Percentiles rank a stretch among this genome's conserved stretches.
These are phyloP conservation scores for Candida andamanensis DNA, from an alignment of 805 yeast genomes.

Conservation along the genomic window DNA sequence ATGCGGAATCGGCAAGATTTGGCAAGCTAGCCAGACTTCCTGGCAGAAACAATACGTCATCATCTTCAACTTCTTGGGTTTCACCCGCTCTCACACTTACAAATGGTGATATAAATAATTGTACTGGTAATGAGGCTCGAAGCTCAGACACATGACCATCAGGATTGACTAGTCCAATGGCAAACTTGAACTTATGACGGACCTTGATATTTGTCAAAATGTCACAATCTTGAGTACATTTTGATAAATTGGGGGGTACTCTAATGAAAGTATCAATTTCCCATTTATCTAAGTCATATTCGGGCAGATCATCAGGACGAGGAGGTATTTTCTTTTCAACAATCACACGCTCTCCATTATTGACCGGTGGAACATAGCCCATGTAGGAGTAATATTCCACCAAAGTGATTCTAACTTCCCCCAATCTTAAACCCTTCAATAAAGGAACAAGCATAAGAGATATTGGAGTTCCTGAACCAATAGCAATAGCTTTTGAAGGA, in stretches of 20 bases:
- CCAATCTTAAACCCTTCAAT: slow-evolving; percentile 72
- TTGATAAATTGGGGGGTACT: slow-evolving; percentile 68
- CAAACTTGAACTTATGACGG: slow-evolving; percentile 82
- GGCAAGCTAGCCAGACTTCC: slow-evolving; percentile 20
- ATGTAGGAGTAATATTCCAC: slow-evolving; percentile 64
- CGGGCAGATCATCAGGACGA: slow-evolving; percentile 39
- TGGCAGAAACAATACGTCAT: slow-evolving; percentile 26
- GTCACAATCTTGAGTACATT: slow-evolving; percentile 84
- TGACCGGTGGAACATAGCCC: slow-evolving; percentile 53
- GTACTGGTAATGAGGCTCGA: slow-evolving; percentile 83
- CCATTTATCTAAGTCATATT: slow-evolving; percentile 59
- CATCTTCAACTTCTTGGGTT: slow-evolving; percentile 18
- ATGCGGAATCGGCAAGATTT: slow-evolving; percentile 7
- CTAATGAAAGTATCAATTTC: slow-evolving; percentile 55
- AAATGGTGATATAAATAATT: slow-evolving; percentile 72
- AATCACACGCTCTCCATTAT: slow-evolving; percentile 59
- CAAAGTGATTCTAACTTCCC: slow-evolving; percentile 63
- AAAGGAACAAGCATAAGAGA: slow-evolving; percentile 72
- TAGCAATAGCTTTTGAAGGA: slow-evolving; percentile 84
- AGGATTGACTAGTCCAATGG: slow-evolving; percentile 71
- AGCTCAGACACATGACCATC: slow-evolving; percentile 92
- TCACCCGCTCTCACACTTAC: slow-evolving; percentile 56
- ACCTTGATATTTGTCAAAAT: slow-evolving; percentile 67
- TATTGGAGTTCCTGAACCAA: slow-evolving; percentile 75
- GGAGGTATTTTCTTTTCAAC: slow-evolving; percentile 41